phyloP scores from a whole-genome alignment of 257 asterid species.

The Solanum bulbocastanum region DNA sequence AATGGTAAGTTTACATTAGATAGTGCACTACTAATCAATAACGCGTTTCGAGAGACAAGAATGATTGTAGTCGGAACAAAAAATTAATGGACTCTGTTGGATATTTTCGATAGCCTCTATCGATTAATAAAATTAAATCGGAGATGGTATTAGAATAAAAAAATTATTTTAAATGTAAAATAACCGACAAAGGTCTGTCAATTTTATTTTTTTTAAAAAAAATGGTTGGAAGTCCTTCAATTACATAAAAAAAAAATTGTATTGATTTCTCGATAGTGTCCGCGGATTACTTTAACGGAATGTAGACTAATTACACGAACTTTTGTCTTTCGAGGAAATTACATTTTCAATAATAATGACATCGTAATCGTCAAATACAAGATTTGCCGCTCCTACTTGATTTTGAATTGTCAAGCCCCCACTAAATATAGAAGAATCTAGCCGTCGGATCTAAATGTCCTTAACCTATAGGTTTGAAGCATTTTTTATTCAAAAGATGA shows the following conservation, averaged over 20 bases:
- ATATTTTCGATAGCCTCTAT: background rate
- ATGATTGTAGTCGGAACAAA: background rate
- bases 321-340: background rate
- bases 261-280: background rate
- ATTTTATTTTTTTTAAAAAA: background rate
- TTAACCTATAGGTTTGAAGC: too few relatives aligned
- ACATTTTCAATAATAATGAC: background rate
- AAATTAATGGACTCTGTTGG: background rate
- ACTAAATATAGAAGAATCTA: too few relatives aligned
- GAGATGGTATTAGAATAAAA: background rate
- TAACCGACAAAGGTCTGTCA: background rate
- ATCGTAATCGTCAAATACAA: background rate
- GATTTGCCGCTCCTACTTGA: background rate
- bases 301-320: too few relatives aligned
- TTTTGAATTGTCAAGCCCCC: background rate
- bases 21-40: too few relatives aligned
- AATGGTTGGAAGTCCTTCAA: background rate
- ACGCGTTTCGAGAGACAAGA: background rate
- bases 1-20: background rate
- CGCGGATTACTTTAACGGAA: background rate
- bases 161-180: background rate
- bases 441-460: too few relatives aligned
- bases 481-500: rapidly evolving
- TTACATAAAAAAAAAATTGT: background rate
- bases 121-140: background rate